Evolutionary conservation across 768 basidiomycete species (phyloP).

Genomic region (Leccinum variicolor): DNA sequence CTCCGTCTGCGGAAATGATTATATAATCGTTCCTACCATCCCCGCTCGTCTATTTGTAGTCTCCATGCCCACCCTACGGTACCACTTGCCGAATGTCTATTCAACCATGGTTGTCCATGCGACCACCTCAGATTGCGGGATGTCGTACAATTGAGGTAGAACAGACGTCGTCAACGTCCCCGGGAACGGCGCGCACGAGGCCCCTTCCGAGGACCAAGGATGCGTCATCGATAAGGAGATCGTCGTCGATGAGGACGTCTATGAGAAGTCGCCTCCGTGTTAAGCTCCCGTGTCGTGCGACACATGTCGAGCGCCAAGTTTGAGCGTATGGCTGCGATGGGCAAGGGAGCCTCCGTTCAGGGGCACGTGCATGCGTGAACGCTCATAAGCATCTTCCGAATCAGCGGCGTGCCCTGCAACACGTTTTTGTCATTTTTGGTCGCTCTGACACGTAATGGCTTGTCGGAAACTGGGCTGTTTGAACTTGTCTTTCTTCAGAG

Average conservation of each 20-base stretch:
- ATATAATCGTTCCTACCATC: slow-evolving; percentile 53
- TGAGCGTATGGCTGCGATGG: slow-evolving; percentile 21
- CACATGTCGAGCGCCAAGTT: slow-evolving; percentile 30
- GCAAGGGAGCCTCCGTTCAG: slow-evolving; percentile 1
- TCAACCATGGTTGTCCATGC: slow-evolving; percentile 14
- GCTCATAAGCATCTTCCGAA: slow-evolving; percentile 30
- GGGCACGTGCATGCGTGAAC: slow-evolving; percentile 15
- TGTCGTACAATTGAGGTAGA: slow-evolving; percentile 72
- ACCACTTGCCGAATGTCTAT: slow-evolving; percentile 11
- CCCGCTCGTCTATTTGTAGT: slow-evolving; percentile 18
- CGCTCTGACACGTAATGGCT: slow-evolving; percentile 8
- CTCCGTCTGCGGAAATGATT: slow-evolving; percentile 46
- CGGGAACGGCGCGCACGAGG: slow-evolving; percentile 35
- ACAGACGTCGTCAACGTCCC: slow-evolving; percentile 66
- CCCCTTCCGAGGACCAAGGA: slow-evolving; percentile 40
- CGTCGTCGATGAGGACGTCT: slow-evolving; percentile 5
- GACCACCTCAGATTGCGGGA: slow-evolving; percentile 8
- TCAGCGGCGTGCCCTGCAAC: slow-evolving; percentile 50
- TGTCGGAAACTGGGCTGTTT: too few relatives aligned
- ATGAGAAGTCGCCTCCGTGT: slow-evolving; percentile 8
- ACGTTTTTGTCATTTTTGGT: slow-evolving; percentile 51
- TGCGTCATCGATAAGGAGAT: slow-evolving; percentile 22
- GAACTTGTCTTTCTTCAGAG: too few relatives aligned
- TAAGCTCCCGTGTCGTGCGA: slow-evolving; percentile 23
- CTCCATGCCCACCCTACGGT: slow-evolving; percentile 8